Evolutionary conservation across 2,329 filamentous ascomycete species (phyloP).

Genomic region (Xylariaceae sp.): DNA sequence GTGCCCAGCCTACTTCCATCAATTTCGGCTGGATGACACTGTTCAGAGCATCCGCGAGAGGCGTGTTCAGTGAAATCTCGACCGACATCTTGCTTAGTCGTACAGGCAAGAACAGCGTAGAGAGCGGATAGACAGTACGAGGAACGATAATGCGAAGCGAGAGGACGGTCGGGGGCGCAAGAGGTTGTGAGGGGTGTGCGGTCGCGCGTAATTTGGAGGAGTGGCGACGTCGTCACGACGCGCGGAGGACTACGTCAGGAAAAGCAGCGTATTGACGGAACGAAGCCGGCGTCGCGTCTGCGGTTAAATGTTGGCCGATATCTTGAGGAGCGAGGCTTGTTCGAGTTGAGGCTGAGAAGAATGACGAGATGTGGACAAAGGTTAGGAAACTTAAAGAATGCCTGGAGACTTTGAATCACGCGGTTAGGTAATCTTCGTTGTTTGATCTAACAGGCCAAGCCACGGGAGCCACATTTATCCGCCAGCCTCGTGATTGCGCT

Average conservation of each 20-base stretch:
- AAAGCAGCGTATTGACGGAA: neutral
- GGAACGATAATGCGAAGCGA: neutral
- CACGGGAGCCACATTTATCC: constrained; percentile 19
- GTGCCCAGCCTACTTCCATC: constrained; percentile 86
- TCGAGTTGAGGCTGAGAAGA: constrained; percentile 3
- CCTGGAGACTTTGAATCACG: neutral
- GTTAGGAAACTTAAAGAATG: constrained; percentile 18
- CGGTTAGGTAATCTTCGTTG: constrained; percentile 4
- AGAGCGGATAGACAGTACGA: neutral
- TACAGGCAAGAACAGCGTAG: neutral
- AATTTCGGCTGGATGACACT: constrained; percentile 83
- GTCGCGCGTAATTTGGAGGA: constrained; percentile 7
- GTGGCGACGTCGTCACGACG: constrained; percentile 18
- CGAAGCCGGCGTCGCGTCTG: neutral
- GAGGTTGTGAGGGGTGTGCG: neutral
- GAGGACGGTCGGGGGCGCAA: constrained; percentile 2
- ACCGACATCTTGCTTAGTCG: constrained; percentile 60
- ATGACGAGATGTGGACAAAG: constrained; percentile 13
- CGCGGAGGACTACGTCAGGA: constrained; percentile 7
- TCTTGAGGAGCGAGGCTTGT: neutral
- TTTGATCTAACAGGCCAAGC: constrained; percentile 4
- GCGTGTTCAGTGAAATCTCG: constrained; percentile 70
- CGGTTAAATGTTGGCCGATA: neutral
- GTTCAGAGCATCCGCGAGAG: constrained; percentile 78
- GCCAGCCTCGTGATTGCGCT: constrained; percentile 14